These are phyloP conservation scores for Thyridium curvatum DNA, from an alignment of 2,329 filamentous ascomycete species.

Conservation along the genomic window DNA sequence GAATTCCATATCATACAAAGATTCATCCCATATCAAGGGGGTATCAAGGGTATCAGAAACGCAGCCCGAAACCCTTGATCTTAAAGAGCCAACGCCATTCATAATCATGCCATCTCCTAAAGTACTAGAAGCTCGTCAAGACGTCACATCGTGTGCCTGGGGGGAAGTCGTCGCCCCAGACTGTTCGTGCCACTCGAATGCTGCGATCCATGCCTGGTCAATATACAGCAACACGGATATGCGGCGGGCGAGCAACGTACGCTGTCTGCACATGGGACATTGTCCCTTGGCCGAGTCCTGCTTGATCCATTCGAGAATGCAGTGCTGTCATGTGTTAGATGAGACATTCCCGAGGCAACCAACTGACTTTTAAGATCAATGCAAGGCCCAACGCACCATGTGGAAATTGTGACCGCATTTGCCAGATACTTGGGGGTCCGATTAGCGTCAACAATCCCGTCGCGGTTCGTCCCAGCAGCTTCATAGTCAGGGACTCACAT, in stretches of 20 bases:
- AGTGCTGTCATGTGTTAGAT: slow-evolving; percentile 58
- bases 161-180: slow-evolving; percentile 9
- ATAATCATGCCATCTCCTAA: too few species aligned
- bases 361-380: slow-evolving; percentile 1
- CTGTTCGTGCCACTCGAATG: slow-evolving; percentile 24
- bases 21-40: too few species aligned
- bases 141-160: slow-evolving; percentile 3
- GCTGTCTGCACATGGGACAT: slow-evolving; percentile 96
- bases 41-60: too few species aligned
- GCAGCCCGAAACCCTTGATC: too few species aligned
- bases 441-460: too few species aligned
- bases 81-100: too few species aligned
- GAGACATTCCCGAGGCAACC: neutral
- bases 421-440: slow-evolving; percentile 63
- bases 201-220: too few species aligned
- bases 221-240: neutral
- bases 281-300: slow-evolving; percentile 90
- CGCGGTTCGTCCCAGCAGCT: too few species aligned
- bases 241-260: slow-evolving; percentile 39
- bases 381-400: slow-evolving; percentile 54
- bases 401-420: slow-evolving; percentile 98
- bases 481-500: slow-evolving; percentile 53
- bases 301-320: slow-evolving; percentile 92
- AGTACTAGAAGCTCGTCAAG: too few species aligned
- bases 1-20: too few species aligned